Evolutionary conservation across 495 filamentous ascomycete genomes (phyloP).

Genomic region (Glarea lozoyensis): DNA sequence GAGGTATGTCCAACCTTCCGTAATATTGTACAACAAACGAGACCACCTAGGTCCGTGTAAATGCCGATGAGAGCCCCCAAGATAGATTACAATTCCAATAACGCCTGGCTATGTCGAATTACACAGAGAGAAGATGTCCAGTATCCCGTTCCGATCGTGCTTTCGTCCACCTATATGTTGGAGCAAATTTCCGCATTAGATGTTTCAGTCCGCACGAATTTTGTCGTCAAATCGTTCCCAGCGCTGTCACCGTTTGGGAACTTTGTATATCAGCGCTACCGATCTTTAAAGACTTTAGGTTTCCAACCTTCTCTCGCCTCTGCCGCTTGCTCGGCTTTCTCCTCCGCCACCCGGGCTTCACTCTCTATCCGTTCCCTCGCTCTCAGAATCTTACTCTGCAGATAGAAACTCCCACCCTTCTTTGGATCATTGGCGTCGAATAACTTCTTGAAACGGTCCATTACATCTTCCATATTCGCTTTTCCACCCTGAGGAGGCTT

Average conservation of each 20-base stretch:
- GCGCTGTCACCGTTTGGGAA: too few species aligned
- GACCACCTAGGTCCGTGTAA: slow-evolving; percentile 11
- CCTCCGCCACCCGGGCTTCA: slow-evolving; percentile 50
- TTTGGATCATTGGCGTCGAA: slow-evolving; percentile 91
- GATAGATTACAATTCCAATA: slow-evolving; percentile 20
- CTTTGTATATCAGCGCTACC: slow-evolving; percentile 42
- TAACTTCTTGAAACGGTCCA: slow-evolving; percentile 84
- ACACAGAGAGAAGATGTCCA: slow-evolving; percentile 26
- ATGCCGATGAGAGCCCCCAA: slow-evolving; percentile 11
- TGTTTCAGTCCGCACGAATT: too few species aligned
- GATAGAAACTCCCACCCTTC: slow-evolving; percentile 94
- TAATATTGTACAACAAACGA: slow-evolving; percentile 16
- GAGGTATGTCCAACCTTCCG: background rate
- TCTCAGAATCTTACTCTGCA: slow-evolving; percentile 91
- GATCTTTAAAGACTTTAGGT: slow-evolving; percentile 89
- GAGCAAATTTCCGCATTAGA: too few species aligned
- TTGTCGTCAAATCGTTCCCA: too few species aligned
- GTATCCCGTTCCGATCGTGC: slow-evolving; percentile 10
- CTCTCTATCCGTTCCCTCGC: slow-evolving; percentile 88
- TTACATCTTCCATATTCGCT: slow-evolving; percentile 64
- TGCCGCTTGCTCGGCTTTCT: slow-evolving; percentile 45
- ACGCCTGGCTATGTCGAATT: slow-evolving; percentile 25
- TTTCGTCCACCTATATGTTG: slow-evolving; percentile 2
- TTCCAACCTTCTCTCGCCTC: slow-evolving; percentile 82
- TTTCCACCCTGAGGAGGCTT: slow-evolving; percentile 76